A percentile compares a stretch with the other conserved stretches of the same genome.
These are phyloP conservation scores for Eruca vesicaria DNA, from an alignment of 441 rosid genomes.

Conservation along the genomic window DNA sequence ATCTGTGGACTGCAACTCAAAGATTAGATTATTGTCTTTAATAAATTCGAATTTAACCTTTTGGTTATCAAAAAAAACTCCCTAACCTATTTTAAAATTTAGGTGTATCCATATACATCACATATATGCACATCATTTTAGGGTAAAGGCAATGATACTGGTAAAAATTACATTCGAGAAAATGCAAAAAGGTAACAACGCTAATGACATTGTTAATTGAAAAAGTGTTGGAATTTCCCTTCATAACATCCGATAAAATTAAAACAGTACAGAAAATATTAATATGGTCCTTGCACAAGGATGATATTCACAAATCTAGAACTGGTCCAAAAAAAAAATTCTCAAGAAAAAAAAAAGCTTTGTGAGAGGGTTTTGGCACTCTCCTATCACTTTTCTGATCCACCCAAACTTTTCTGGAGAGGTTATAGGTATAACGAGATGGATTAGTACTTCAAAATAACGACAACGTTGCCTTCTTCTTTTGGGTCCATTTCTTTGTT, in stretches of 20 bases:
- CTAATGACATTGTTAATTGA: not conserved
- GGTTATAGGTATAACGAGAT: not conserved
- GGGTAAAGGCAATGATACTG: not conserved
- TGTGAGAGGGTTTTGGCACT: not conserved
- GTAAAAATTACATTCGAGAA: not conserved
- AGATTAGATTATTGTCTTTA: no score
- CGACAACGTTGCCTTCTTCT: not conserved
- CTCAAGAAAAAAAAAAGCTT: no score
- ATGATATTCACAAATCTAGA: no score
- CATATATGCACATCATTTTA: not conserved
- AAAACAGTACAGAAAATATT: no score
- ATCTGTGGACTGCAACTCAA: no score
- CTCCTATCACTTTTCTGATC: not conserved
- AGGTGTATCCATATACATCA: no score
- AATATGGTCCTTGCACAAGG: no score
- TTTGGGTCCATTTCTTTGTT: constrained; percentile 23
- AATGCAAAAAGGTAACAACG: not conserved
- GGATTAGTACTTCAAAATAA: not conserved
- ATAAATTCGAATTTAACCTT: no score
- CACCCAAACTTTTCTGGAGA: not conserved
- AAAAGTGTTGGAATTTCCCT: not conserved
- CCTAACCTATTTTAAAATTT: no score
- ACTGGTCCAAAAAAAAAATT: no score
- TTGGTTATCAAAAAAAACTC: no score
- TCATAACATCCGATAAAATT: no score